Evolutionary conservation across 177 flowering plant species (phyloP), one percentile per base, ranked within the genome.

Genomic region (Vitis hybrid): DNA sequence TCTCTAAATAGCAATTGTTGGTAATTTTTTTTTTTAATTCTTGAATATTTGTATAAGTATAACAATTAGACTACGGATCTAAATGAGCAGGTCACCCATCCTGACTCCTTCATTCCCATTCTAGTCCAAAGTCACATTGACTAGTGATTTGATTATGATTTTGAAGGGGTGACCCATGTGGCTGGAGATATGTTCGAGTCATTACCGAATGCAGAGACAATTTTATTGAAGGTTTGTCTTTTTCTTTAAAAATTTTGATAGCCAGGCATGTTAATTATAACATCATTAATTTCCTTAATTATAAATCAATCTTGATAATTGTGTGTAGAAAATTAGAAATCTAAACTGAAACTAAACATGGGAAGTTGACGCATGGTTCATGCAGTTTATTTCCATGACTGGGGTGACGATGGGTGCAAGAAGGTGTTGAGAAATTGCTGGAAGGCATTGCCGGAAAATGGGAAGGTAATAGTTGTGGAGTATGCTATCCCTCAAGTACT

Each of bases 301-400:
- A 27, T 27, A 27, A 27, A 27, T 27, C 30, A 27, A 27, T 27
- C 30, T 27, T 27, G 30, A 27, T 2, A 27, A 27, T 27, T 27
- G 30, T 27, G 30, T 27, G 30, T 27, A 27, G 30, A 27, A 27
- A 27, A 27, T 27, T 27, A 27, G 30, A 27, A 27, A 27, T 27
- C 30, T 27, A 27, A 27, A 27, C 0, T 27, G 30, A 27, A 27
- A 27, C 30, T 27, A 27, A 27, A 27, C 30, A 27, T 27, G 30
- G 30, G 30, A 27, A 27, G 30, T 27, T 0, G 30, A 27, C 30
- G 30, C 30, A 27, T 27, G 30, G 0, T 27, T 27, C 30, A 27
- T 27, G 74, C 69, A 72, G 75, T 65, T 60, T 69, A 35, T 72
- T 66, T 72, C 51, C 75, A 72, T 12, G 70, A 66, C 32, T 72